These are phyloP conservation scores for Mimosa pudica DNA, from an alignment of 306 rosid genomes.

Conservation along the genomic window DNA sequence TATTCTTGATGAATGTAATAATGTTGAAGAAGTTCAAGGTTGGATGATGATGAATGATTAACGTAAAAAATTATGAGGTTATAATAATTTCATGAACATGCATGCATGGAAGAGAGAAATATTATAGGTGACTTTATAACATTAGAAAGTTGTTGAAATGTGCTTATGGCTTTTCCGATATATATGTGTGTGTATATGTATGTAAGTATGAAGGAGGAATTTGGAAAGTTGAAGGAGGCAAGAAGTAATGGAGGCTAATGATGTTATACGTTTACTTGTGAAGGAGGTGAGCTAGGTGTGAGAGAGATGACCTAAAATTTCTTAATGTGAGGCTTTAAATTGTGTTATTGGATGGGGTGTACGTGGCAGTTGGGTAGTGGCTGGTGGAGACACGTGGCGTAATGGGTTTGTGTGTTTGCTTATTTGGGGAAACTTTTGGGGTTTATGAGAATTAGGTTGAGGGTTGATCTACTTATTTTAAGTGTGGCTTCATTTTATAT, in stretches of 20 bases:
- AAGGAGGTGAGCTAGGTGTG: constrained; percentile 23
- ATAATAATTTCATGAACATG: constrained; percentile 19
- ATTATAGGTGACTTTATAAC: background rate
- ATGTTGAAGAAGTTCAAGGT: background rate
- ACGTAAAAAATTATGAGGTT: background rate
- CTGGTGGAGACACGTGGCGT: constrained; percentile 38
- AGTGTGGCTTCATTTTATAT: background rate
- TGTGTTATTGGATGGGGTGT: background rate
- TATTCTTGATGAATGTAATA: background rate
- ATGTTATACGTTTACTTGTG: background rate
- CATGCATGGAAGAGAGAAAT: background rate
- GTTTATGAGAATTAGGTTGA: constrained; percentile 50
- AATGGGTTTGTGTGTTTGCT: background rate
- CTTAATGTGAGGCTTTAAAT: background rate
- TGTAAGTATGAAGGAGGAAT: background rate
- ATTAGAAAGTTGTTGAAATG: background rate
- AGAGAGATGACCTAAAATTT: constrained; percentile 62
- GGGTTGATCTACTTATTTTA: constrained; percentile 53
- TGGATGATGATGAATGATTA: background rate
- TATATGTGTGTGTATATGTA: background rate
- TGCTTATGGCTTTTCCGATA: background rate
- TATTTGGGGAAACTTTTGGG: background rate
- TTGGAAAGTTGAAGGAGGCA: background rate
- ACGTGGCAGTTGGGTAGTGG: constrained; percentile 2
- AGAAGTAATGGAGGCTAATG: background rate